Base-by-base conservation (phyloP, 2,329 filamentous ascomycete genomes). In the Penicillium sp. region DNA sequence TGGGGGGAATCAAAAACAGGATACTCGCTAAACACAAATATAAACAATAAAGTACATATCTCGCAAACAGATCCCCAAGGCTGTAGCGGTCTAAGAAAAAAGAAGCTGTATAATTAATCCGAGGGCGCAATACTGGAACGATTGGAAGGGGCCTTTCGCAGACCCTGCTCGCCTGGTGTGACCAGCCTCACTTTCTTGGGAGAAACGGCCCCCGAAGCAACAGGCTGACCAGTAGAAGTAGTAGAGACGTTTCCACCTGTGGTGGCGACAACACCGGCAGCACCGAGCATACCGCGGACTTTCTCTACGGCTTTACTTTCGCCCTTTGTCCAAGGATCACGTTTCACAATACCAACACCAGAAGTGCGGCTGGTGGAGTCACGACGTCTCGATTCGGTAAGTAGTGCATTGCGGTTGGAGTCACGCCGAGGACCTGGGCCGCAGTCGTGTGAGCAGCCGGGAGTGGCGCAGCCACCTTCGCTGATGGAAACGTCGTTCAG, bases 371-470 rank as follows among this genome's bases (percentile, higher is more conserved):
- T 69, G 8, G 68, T 65, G 14, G 68, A 68, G 54, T 69, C 70
- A 37, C 69, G 67, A 46, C 71, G 68, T 59, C 72, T 71, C 35
- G 68, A 68, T 58, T 76, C 69, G 31, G 69, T 63, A 26, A 68
- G 65, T 29, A 71, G 52, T 37, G 68, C 53, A 47, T 69, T 63
- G 31, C 77, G 72, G 54, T 78, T 74, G 33, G 72, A 60, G 46
- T 79, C 72, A 43, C 79, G 73, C 50, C 77, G 72, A 4, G 75
- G 75, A 13, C 83, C 83, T 2, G 79, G 77, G 2, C 80, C 80
- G 62, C 85, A 88, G 65, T 86, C 83, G 64, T 85, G 86, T 53
- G 81, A 72, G 69, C 85, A 88, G 19, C 83, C 85, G 48, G 80
- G 78, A 8, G 81, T 85, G 3, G 84, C 80, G 72, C 85, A 88